Evolutionary conservation across 805 yeast genomes (phyloP), one percentile per base, ranked within the genome.

Genomic region (Nakazawaea ambrosiae): DNA sequence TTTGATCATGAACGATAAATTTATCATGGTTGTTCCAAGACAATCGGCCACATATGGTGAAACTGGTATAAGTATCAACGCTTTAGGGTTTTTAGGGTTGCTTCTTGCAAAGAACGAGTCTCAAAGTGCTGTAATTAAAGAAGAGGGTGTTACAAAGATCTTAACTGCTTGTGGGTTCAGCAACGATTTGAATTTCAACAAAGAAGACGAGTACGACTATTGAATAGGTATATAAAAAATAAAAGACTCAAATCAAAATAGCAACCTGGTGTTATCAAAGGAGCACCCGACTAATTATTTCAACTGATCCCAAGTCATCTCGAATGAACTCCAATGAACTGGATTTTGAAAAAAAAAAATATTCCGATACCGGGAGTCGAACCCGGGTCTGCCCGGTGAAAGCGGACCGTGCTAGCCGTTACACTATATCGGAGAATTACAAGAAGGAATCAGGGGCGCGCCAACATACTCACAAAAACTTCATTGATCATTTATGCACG

Each of bases 21-120:
- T 92, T 85, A 74, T 90, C 61, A 74, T 88, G 74, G 57, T 84
- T 17, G 80, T 88, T n/a, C 97, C 98, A 14, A 73, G 97, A 50
- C 64, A 81, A 2, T 50, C 54, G 14, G 79, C 81, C 1, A 63
- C 60, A 34, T 78, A 67, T 49, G 66, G 69, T 30, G 64, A 63
- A 7, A 46, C 41, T 17, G 49, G 47, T 14, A 58, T 79, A 22
- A 82, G 90, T 41, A 70, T 88, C 47, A 90, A 90, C 53, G 70
- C 96, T 0, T 72, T 87, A 32, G 97, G 95, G 0, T 75, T 73
- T 42, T 65, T 84, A 44, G 97, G 97, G 1, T 58, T 90, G 45
- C 54, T 89, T 34, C 67, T 84, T 40, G 89, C 88, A 36, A 89
- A 85, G 56, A 68, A 79, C 50, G 70, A 73, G 37, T 76, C 75